phyloP scores from a whole-genome alignment of 805 yeast species.

The Kodamaea lidongshanica region DNA sequence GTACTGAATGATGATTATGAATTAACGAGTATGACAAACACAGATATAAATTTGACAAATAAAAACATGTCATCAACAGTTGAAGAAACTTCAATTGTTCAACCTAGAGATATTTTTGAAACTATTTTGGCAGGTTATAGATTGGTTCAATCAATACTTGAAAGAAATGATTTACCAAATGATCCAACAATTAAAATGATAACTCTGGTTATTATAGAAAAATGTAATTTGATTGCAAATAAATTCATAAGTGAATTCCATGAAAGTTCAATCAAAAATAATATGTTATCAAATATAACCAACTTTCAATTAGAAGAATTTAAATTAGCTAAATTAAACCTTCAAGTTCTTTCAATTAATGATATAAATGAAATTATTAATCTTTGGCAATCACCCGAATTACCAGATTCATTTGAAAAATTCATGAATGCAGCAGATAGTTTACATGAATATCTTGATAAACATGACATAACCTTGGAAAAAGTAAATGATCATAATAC shows the following conservation, averaged over 20 bases:
- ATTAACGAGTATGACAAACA: background rate
- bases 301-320: constrained; percentile 25
- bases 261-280: constrained; percentile 11
- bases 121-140: constrained; percentile 25
- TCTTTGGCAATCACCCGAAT: constrained; percentile 28
- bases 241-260: constrained; percentile 12
- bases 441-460: constrained; percentile 38
- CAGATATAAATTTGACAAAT: background rate
- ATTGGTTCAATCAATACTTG: constrained; percentile 27
- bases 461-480: constrained; percentile 18
- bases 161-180: too few species aligned
- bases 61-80: too few species aligned
- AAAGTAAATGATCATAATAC: too few species aligned
- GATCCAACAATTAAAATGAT: too few species aligned
- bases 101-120: constrained; percentile 33
- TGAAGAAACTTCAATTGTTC: constrained; percentile 20
- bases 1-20: constrained; percentile 5
- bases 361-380: constrained; percentile 20
- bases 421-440: constrained; percentile 39
- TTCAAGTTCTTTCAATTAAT: constrained; percentile 21
- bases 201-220: too few species aligned
- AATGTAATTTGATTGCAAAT: too few species aligned
- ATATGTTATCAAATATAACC: constrained; percentile 24
- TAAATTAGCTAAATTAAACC: constrained; percentile 22
- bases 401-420: constrained; percentile 31